Base-by-base conservation (phyloP, 257 asterid species). In the Rhazya stricta region DNA sequence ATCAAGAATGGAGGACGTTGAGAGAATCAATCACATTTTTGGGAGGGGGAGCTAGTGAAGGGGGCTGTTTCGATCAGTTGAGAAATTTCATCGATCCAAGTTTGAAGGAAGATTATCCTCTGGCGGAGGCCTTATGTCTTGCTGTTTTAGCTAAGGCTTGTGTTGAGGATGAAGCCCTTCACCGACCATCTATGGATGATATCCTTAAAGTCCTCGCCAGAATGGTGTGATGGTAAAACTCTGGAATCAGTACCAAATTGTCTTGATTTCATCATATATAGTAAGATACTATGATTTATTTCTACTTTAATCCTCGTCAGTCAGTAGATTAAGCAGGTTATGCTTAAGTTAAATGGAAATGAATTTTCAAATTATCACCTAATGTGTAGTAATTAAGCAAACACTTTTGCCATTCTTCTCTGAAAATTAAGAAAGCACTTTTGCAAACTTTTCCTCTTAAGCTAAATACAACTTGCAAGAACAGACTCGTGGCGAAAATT, bases 111-210 rank as follows among this genome's bases (percentile, higher is more conserved):
- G 93, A 90, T 80, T 91, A 91, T 73, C 91, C 95, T 7, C 43
- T 91, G 3, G 91, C 93, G 0, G 97, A 89, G 85, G 95, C 96
- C 0, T 69, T 92, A 69, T 92, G 96, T 71, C 74, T 92, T 30
- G 89, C 90, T 12, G 93, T 92, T 27, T 79, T 92, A n/a, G 97
- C 91, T 34, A 87, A 89, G 54, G 90, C 97, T 5, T 92, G 97
- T 67, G 82, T 87, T 29, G 93, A 92, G 69, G 89, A 90, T 45
- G 91, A 91, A 70, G 95, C 96, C 1, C 29, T 79, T 67, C 93
- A 78, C 50, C 86, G 96, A 84, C 97, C 97, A 27, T 82, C 93
- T 0, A 89, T 87, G 86, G 96, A 92, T 51, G 93, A 92, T 75
- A 86, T 89, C 65, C 88, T 90, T n/a, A 90, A 90, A 76, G 84